Evolutionary conservation across 164 flowering plant genomes (phyloP), one percentile per base, ranked within the genome.

Genomic region (Magnolia officinalis): DNA sequence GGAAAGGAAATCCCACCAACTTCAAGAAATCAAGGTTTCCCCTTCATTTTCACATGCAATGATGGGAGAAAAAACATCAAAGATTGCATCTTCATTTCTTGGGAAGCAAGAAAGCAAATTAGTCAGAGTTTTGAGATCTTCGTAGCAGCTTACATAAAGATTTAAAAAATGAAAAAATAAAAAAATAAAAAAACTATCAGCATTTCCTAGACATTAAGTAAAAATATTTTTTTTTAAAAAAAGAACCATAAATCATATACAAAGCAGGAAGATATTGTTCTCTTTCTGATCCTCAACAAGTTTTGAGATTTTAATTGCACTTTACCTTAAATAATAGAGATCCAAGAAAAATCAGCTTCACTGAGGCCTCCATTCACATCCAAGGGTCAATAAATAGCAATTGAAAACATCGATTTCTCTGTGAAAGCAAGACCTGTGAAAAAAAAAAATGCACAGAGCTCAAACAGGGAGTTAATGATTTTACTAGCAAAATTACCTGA

Each of bases 1-100:
- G 45, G 61, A 52, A 71, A 7, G 61, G 73, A 63, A 51, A 76
- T 68, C 86, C 75, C 65, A 73, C 50, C 11, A 19, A 72, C 21
- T 64, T 65, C 20, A 65, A 29, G 67, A n/a, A 49, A 29, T 24
- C 45, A 71, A 77, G 72, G 75, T 55, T 58, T 52, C 8, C n/a
- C 70, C 29, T 74, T 5, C 58, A 66, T 71, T 21, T 67, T 59
- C 26, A 65, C 74, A 26, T 21, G 19, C 29, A 49, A 66, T 49
- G 20, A 63, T 70, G 21, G 14, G 45, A 29, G 16, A 21, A 23
- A 58, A 50, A 76, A 10, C 45, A 37, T 8, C 19, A 52, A 26
- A 50, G 18, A 23, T 37, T 69, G 45, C n/a, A 71, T 29, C 18
- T 37, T 37, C 63, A 49, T 21, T 21, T 68, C 26, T 24, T 58